Evolutionary conservation across 805 yeast species (phyloP), one percentile per base, ranked within the genome.

Genomic region (Zygosaccharomyces bailii): DNA sequence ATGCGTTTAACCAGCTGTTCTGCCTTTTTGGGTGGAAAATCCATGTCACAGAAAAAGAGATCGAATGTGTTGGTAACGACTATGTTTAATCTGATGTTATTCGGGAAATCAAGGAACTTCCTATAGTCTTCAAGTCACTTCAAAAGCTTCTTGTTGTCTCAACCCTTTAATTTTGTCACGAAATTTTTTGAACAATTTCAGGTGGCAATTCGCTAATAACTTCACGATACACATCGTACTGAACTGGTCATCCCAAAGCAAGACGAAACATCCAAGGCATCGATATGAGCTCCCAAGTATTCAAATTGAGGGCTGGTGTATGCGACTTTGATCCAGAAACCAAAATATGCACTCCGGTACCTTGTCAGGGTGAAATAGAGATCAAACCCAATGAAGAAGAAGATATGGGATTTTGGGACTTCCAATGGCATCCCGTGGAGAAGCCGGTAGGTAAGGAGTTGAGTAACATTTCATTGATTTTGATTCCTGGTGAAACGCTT

Each of bases 401-500:
- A 42, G 61, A 65, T 35, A 44, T 59, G 46, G 59, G 64, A n/a
- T 53, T 64, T 36, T 61, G 59, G 55, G 67, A 64, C 42, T 59
- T 64, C 43, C 57, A 60, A 50, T 64, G 68, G 68, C 51, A 46
- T 10, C 58, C 67, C 11, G 43, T 45, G 7, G 67, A 61, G 39
- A 55, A 55, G 31, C 52, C 55, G n/a, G 51, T 49, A 25, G 60
- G 63, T 33, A 54, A 57, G n/a, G 49, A 50, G 23, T 37, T 51
- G 13, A 54, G 49, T 11, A 51, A 62, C n/a, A 54, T 61, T 18
- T 73, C 69, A 39, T 71, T 86, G 50, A 73, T 86, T 56, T 75
- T 88, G 37, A 81, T 87, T 51, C 93, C 95, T 0, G 95, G 95
- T 5, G 96, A 87, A 55, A 90, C 87, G 38, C 76, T 80, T 37